A percentile compares a stretch with the other conserved stretches of the same genome.
Evolutionary conservation across 331 rosid genomes (phyloP).

Genomic region (Phaseolus coccineus): DNA sequence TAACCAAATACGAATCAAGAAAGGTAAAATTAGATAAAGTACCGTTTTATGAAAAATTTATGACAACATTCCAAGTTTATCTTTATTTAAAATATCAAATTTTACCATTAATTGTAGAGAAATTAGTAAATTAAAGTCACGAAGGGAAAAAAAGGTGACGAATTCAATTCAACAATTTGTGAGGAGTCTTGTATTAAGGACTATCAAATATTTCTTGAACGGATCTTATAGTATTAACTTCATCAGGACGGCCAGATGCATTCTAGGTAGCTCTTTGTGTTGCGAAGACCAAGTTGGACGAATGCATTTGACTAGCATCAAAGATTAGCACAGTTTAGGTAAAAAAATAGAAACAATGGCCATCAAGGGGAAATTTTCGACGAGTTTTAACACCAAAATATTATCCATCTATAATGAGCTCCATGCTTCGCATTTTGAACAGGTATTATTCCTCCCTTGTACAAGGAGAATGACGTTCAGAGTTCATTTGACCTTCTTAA

Average conservation of each 20-base stretch:
- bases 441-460: conserved; percentile 34
- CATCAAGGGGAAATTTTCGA: not conserved
- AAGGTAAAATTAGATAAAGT: not conserved
- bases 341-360: not conserved
- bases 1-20: not conserved
- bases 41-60: not conserved
- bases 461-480: conserved; percentile 18
- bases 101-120: not conserved
- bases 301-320: conserved; percentile 28
- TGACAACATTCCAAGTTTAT: not conserved
- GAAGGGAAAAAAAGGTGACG: not conserved
- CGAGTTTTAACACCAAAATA: conserved; percentile 34
- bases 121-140: not conserved
- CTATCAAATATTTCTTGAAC: not conserved
- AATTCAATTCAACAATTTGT: not conserved
- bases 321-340: not conserved
- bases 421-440: conserved; percentile 29
- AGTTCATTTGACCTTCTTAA: conserved; percentile 35
- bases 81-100: not conserved
- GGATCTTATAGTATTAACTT: not conserved
- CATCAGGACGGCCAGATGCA: not conserved
- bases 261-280: not conserved
- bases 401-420: conserved; percentile 10
- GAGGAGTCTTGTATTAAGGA: not conserved
- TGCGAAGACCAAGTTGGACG: not conserved